Evolutionary conservation across 495 filamentous ascomycete genomes (phyloP).

Genomic region (Sporormia fimetaria): DNA sequence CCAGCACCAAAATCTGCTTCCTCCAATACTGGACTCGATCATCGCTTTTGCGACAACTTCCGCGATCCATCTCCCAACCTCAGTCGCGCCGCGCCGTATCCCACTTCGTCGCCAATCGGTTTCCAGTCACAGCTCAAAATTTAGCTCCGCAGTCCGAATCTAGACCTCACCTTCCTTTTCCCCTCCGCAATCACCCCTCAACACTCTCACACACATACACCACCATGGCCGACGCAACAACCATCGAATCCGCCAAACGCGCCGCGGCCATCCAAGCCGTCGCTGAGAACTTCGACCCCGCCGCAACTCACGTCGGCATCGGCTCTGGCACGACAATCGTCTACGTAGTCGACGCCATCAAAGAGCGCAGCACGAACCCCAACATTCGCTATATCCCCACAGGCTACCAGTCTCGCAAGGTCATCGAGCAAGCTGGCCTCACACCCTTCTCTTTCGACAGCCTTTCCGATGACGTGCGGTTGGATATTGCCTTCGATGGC

Average conservation of each 20-base stretch:
- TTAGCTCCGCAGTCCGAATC: too few relatives aligned
- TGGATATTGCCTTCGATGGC: slow-evolving; percentile 87
- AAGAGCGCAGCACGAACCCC: slow-evolving; percentile 36
- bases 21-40: too few relatives aligned
- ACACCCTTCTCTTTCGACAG: slow-evolving; percentile 64
- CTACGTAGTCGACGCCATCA: slow-evolving; percentile 92
- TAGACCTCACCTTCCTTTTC: slow-evolving; percentile 2
- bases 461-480: slow-evolving; percentile 45
- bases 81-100: too few relatives aligned
- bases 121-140: background rate
- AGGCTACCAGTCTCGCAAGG: slow-evolving; percentile 74
- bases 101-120: too few relatives aligned
- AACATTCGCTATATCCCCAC: slow-evolving; percentile 66
- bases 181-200: background rate
- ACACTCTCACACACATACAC: background rate
- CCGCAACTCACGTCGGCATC: slow-evolving; percentile 73
- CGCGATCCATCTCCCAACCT: too few relatives aligned
- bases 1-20: too few relatives aligned
- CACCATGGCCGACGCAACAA: slow-evolving; percentile 23
- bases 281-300: slow-evolving; percentile 63
- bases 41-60: too few relatives aligned
- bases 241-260: slow-evolving; percentile 71
- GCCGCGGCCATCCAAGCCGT: slow-evolving; percentile 76
- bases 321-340: slow-evolving; percentile 88
- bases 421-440: slow-evolving; percentile 68